Base-by-base conservation (phyloP, 371 early-diverging fungal genomes). In the Parasitella parasitica region DNA sequence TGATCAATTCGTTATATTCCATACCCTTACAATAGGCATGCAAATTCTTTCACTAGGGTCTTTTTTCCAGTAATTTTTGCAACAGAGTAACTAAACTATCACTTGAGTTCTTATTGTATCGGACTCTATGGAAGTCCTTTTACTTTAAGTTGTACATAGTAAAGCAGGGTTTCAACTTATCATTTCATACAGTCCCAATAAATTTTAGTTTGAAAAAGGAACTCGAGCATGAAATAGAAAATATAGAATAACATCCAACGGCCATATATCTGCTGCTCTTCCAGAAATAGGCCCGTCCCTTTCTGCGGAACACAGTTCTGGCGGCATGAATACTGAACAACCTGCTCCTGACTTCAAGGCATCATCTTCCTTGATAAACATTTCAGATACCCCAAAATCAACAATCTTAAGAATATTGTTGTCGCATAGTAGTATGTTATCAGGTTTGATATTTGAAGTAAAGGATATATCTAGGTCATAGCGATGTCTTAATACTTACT, bases 161-260 rank as follows among this genome's bases (percentile, higher is more conserved):
- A 20, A 3, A 4, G 0, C 12, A 2, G 22, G 11, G 26, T 16
- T 22, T 15, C 15, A 24, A 52, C 6, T 89, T 94, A n/a, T 56
- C 7, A 80, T 69, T 24, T 92, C 89, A 57, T 89, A 84, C 8
- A 97, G 70, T n/a, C 93, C 93, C 1, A 91, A 24, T 9, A 91
- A 69, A 26, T 81, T 87, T 8, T 56, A 41, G 5, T 89, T 95
- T n/a, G 72, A 66, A 79, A 98, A 99, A 0, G 99, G 99, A 48
- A 98, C 77, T 2, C 67, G 66, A 3, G 99, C 99, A 63, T 86
- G 91, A 6, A 88, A 71, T 64, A 99, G 76, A 66, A 93, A 93
- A 72, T 92, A 99, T 26, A 99, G 77, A 1, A 97, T 96, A 1
- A 99, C 93, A 8, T 99, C 99, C 83, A 99, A 89, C 15, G 98